These are phyloP conservation scores for Capniomyces stellatus DNA, from an alignment of 371 early-diverging fungal species.

Conservation along the genomic window DNA sequence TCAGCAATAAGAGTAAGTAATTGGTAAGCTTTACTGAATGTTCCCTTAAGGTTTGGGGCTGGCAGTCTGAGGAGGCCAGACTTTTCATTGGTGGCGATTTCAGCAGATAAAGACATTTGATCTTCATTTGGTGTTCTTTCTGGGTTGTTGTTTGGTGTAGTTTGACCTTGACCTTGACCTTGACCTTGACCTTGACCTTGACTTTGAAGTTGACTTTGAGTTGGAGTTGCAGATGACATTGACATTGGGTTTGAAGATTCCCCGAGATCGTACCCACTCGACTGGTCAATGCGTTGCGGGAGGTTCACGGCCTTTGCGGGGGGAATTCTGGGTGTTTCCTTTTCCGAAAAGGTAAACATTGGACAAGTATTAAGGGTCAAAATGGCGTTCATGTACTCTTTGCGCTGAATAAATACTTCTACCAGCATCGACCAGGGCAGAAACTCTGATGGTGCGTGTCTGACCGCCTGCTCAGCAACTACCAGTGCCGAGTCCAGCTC, in stretches of 20 bases:
- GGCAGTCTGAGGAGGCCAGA: slow-evolving; percentile 52
- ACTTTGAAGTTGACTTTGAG: too few species aligned
- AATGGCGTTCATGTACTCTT: slow-evolving; percentile 75
- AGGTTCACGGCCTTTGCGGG: slow-evolving; percentile 2
- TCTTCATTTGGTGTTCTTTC: too few species aligned
- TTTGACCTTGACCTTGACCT: neutral
- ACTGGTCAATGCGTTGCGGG: slow-evolving; percentile 1
- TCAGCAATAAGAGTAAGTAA: slow-evolving; percentile 58
- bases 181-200: too few species aligned
- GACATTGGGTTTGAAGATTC: slow-evolving; percentile 11
- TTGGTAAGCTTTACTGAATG: slow-evolving; percentile 72
- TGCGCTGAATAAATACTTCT: slow-evolving; percentile 69
- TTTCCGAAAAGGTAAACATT: slow-evolving; percentile 85
- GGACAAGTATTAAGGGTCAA: slow-evolving; percentile 91
- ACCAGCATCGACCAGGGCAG: slow-evolving; percentile 87
- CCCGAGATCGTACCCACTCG: slow-evolving; percentile 1
- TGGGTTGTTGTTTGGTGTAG: neutral
- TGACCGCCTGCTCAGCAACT: slow-evolving; percentile 79
- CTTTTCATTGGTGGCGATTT: slow-evolving; percentile 17
- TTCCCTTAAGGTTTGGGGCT: slow-evolving; percentile 73
- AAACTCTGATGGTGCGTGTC: slow-evolving; percentile 85
- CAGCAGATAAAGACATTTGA: slow-evolving; percentile 8
- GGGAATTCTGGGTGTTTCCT: slow-evolving; percentile 72
- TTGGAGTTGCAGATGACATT: slow-evolving; percentile 8
- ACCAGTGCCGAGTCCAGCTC: slow-evolving; percentile 56